Conservation (phyloP, 2,329 filamentous ascomycete species). For the Colletotrichum higginsianum region DNA sequence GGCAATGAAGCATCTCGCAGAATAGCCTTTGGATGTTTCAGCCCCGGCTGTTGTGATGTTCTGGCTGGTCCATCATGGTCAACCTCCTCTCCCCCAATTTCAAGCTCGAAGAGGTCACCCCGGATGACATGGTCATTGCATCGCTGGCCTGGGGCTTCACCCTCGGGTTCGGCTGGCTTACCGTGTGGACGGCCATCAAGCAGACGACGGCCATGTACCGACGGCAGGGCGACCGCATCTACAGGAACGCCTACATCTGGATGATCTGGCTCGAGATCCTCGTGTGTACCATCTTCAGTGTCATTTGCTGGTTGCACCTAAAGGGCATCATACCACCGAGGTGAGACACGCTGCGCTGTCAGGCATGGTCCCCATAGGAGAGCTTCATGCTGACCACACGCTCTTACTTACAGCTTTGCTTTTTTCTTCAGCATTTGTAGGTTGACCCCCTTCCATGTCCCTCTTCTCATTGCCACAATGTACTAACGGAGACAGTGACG, state of each 20-base stretch:
- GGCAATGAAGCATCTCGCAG: constrained; percentile 13
- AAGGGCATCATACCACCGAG: constrained; percentile 41
- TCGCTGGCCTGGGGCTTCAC: constrained; percentile 56
- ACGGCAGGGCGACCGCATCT: constrained; percentile 50
- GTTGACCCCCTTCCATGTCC: background rate
- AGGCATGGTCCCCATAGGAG: background rate
- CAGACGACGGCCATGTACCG: constrained; percentile 54
- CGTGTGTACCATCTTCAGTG: constrained; percentile 58
- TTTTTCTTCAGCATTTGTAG: constrained; percentile 43
- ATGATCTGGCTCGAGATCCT: constrained; percentile 64
- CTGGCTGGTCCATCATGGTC: constrained; percentile 35
- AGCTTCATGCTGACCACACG: background rate
- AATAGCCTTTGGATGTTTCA: constrained; percentile 20
- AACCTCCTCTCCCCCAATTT: constrained; percentile 44
- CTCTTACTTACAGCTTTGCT: constrained; percentile 22
- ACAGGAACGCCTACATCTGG: constrained; percentile 59
- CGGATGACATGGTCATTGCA: constrained; percentile 48
- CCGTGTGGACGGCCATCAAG: constrained; percentile 54
- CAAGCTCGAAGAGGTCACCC: constrained; percentile 44
- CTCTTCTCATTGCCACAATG: background rate
- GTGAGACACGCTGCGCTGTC: background rate
- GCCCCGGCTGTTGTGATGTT: constrained; percentile 30
- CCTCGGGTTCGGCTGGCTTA: constrained; percentile 58
- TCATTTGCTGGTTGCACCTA: constrained; percentile 51
- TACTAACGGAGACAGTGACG: constrained; percentile 44